Percentiles rank a stretch among this genome's conserved stretches.
Evolutionary conservation across 148 eudicot species (phyloP).

Genomic region (Vaccinium corymbosum): DNA sequence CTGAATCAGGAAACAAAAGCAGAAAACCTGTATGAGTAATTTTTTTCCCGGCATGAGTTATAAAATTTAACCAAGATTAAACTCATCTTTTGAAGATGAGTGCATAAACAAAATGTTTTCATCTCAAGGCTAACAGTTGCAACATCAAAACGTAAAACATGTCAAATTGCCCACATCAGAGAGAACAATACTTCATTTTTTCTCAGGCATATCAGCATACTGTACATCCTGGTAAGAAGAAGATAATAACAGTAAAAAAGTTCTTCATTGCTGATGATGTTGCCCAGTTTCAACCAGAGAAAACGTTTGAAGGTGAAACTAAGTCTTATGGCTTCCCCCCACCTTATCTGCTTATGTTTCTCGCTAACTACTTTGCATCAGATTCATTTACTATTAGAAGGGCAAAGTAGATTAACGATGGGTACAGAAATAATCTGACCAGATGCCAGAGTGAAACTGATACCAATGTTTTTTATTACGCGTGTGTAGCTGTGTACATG

Average conservation of each 20-base stretch:
- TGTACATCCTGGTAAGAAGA: background rate
- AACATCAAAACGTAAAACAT: background rate
- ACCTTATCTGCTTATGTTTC: background rate
- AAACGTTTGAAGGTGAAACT: constrained; percentile 6
- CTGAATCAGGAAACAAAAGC: constrained; percentile 31
- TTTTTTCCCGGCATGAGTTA: background rate
- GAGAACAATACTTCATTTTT: background rate
- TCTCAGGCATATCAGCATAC: constrained; percentile 1
- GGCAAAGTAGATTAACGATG: background rate
- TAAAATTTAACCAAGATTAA: background rate
- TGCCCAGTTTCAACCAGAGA: background rate
- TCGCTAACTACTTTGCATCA: background rate
- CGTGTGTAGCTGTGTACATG: background rate
- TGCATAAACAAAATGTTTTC: constrained; percentile 7
- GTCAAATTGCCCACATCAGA: background rate
- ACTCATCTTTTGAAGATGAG: background rate
- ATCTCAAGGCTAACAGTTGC: background rate
- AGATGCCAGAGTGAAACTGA: background rate
- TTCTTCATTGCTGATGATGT: background rate
- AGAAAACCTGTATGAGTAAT: background rate
- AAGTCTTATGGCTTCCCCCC: background rate
- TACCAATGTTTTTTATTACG: background rate
- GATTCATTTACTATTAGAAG: background rate
- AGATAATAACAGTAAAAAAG: background rate
- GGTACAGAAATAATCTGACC: background rate